Evolutionary conservation across 495 filamentous ascomycete species (phyloP).

Genomic region (Penicillium diatomitis): DNA sequence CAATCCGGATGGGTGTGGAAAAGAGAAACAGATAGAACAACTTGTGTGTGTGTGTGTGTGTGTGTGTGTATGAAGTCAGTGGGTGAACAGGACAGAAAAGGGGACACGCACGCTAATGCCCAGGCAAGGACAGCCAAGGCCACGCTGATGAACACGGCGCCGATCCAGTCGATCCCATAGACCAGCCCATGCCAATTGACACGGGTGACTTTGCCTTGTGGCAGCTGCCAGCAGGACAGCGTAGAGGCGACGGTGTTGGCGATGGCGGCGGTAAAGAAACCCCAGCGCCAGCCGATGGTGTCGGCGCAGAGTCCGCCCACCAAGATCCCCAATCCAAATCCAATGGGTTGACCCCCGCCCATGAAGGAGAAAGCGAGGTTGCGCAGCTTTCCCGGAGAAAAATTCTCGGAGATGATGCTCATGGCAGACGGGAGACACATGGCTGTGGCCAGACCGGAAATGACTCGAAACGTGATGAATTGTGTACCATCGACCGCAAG

Average conservation of each 20-base stretch:
- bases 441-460: not conserved
- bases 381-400: not conserved
- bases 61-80: not conserved
- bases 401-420: not conserved
- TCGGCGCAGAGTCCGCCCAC: constrained; percentile 39
- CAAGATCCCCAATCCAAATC: not conserved
- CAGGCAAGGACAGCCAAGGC: not conserved
- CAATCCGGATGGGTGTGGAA: not conserved
- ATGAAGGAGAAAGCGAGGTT: not conserved
- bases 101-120: not conserved
- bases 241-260: constrained; percentile 3
- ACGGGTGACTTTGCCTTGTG: not conserved
- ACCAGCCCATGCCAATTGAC: not conserved
- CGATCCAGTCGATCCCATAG: not conserved
- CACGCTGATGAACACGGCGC: not conserved
- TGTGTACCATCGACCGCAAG: not conserved
- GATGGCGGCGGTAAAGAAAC: constrained; percentile 33
- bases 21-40: not conserved
- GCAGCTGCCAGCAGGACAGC: not conserved
- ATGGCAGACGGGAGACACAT: not conserved
- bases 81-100: not conserved
- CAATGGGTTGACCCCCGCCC: not conserved
- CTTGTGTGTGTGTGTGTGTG: not conserved
- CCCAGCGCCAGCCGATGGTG: constrained; percentile 34
- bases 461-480: not conserved